These are phyloP conservation scores for Plasmodium blacklocki DNA, from an alignment of 169 alveolate genomes.

Conservation along the genomic window DNA sequence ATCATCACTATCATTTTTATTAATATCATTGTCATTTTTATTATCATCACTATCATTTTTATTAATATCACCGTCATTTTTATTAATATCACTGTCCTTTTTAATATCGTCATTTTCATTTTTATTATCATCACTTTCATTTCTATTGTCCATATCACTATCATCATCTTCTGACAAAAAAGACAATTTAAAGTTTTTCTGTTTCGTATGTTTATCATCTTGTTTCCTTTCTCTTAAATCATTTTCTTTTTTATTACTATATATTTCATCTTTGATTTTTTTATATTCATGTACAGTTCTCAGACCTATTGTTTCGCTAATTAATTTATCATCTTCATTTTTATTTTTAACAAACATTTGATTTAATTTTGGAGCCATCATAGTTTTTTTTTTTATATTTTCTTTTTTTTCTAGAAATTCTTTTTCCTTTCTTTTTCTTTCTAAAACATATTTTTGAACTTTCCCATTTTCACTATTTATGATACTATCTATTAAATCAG, in stretches of 20 bases:
- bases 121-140: slow-evolving; percentile 1
- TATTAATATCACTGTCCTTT: neutral
- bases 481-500: slow-evolving; percentile 72
- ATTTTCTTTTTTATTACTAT: slow-evolving; percentile 35
- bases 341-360: slow-evolving; percentile 74
- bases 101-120: neutral
- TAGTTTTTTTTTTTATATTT: slow-evolving; percentile 52
- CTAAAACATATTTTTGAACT: slow-evolving; percentile 74
- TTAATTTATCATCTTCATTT: slow-evolving; percentile 71
- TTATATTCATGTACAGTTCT: slow-evolving; percentile 75
- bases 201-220: slow-evolving; percentile 21
- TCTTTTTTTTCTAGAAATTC: slow-evolving; percentile 71
- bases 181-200: slow-evolving; percentile 43
- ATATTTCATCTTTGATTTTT: slow-evolving; percentile 64
- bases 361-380: slow-evolving; percentile 73
- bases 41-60: neutral
- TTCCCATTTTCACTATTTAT: slow-evolving; percentile 76
- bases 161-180: slow-evolving; percentile 41
- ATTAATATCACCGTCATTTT: neutral
- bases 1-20: neutral
- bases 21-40: neutral
- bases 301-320: slow-evolving; percentile 69
- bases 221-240: slow-evolving; percentile 8
- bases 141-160: slow-evolving; percentile 8
- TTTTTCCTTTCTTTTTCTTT: slow-evolving; percentile 70